A percentile compares a stretch with the other conserved stretches of the same genome.
Conservation (phyloP, 176 grass and related monocot genomes). For the Oryza meyeriana region DNA sequence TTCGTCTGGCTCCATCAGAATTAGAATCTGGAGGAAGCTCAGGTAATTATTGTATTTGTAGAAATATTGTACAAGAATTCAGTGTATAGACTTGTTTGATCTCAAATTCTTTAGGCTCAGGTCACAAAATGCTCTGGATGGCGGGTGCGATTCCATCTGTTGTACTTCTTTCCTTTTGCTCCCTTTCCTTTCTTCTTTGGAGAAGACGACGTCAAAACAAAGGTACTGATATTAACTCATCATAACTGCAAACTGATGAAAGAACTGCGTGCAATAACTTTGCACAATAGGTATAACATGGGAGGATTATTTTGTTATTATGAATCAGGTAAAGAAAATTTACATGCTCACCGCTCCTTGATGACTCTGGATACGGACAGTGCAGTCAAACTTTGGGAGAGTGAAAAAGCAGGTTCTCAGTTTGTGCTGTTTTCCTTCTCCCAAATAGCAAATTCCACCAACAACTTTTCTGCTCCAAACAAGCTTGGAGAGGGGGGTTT, state of each 20-base stretch:
- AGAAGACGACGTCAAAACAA: constrained; percentile 22
- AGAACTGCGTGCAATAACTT: not conserved
- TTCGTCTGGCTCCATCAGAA: constrained; percentile 48
- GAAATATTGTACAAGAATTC: not conserved
- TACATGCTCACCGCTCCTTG: not conserved
- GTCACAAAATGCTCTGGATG: constrained; percentile 33
- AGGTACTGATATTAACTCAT: not conserved
- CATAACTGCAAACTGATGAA: not conserved
- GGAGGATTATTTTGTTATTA: not conserved
- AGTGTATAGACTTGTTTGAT: not conserved
- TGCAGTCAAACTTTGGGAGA: constrained; percentile 37
- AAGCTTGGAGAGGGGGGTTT: constrained; percentile 57
- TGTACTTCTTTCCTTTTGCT: constrained; percentile 26
- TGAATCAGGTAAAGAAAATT: constrained; percentile 30
- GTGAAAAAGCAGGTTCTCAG: constrained; percentile 6
- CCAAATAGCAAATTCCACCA: constrained; percentile 27
- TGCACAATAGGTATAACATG: not conserved
- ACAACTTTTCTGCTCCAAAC: constrained; percentile 25
- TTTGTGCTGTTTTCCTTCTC: constrained; percentile 30
- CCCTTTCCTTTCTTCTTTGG: constrained; percentile 18
- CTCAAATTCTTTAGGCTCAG: constrained; percentile 12
- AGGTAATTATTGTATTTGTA: constrained; percentile 20
- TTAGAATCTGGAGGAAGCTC: not conserved
- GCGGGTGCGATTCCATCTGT: not conserved
- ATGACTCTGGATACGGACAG: not conserved